These are phyloP conservation scores for Pseudocercospora fuligena DNA, from an alignment of 2,329 filamentous ascomycete genomes.

Conservation along the genomic window DNA sequence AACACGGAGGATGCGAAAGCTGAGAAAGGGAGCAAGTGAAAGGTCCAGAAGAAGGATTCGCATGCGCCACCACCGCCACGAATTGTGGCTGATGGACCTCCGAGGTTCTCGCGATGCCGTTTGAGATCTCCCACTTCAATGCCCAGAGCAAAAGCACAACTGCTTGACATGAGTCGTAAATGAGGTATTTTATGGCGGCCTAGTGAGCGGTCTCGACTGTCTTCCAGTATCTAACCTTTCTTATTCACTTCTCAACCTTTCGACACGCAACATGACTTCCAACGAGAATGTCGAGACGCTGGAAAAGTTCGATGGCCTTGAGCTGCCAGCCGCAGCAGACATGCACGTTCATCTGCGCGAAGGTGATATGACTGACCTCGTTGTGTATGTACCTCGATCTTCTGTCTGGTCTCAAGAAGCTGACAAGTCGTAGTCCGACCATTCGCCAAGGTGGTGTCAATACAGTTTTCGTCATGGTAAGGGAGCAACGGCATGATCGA, in stretches of 20 bases:
- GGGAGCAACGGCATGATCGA: constrained; percentile 16
- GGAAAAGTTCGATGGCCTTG: constrained; percentile 49
- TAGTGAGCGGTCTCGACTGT: too few species aligned
- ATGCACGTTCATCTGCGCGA: constrained; percentile 59
- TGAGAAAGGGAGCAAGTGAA: not conserved
- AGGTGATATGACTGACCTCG: constrained; percentile 57
- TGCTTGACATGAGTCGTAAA: not conserved
- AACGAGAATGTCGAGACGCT: constrained; percentile 33
- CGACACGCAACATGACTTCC: constrained; percentile 33
- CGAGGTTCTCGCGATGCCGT: not conserved
- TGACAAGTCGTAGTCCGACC: constrained; percentile 45
- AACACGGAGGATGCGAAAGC: constrained; percentile 3
- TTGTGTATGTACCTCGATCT: constrained; percentile 39
- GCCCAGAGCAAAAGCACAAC: constrained; percentile 3
- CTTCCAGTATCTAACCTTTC: too few species aligned
- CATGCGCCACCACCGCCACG: not conserved
- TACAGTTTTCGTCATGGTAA: constrained; percentile 60
- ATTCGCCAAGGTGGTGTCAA: constrained; percentile 58
- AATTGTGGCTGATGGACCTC: not conserved
- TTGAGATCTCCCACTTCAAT: not conserved
- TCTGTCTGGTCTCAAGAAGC: not conserved
- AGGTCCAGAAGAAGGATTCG: not conserved
- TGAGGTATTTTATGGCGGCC: too few species aligned
- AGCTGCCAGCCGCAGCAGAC: constrained; percentile 56
- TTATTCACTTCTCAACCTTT: too few species aligned